A percentile compares a stretch with the other conserved stretches of the same genome.
Evolutionary conservation across 2,329 filamentous ascomycete genomes (phyloP).

Genomic region (Nemania serpens): DNA sequence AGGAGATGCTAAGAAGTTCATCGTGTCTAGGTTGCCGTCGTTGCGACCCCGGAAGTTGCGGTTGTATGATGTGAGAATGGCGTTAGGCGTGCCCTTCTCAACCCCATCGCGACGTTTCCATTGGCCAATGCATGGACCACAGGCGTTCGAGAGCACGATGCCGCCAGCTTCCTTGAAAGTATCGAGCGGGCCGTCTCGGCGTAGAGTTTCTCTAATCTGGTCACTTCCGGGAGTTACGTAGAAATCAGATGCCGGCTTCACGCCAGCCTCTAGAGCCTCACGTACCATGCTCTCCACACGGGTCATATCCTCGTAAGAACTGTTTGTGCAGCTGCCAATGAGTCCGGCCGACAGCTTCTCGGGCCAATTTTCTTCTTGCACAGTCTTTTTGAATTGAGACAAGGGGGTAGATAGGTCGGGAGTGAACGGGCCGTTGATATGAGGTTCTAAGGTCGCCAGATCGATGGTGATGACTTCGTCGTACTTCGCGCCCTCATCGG

Average conservation of each 20-base stretch:
- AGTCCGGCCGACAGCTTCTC: slow-evolving; percentile 88
- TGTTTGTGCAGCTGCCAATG: slow-evolving; percentile 98
- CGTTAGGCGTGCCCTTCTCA: slow-evolving; percentile 83
- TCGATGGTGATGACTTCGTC: slow-evolving; percentile 91
- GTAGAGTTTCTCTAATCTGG: slow-evolving; percentile 92
- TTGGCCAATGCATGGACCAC: slow-evolving; percentile 90
- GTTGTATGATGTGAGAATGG: slow-evolving; percentile 97
- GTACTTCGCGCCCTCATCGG: slow-evolving; percentile 83
- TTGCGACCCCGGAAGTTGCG: slow-evolving; percentile 97
- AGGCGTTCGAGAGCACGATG: slow-evolving; percentile 90
- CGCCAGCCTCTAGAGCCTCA: slow-evolving; percentile 84
- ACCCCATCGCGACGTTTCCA: slow-evolving; percentile 92
- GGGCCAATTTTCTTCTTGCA: slow-evolving; percentile 87
- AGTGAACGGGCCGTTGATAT: slow-evolving; percentile 97
- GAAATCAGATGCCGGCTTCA: slow-evolving; percentile 88
- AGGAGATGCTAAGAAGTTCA: slow-evolving; percentile 98
- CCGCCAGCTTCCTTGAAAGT: slow-evolving; percentile 88
- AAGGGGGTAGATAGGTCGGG: slow-evolving; percentile 93
- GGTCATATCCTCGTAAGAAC: slow-evolving; percentile 98
- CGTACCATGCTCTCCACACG: slow-evolving; percentile 90
- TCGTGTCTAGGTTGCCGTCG: slow-evolving; percentile 93
- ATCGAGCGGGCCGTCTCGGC: slow-evolving; percentile 82
- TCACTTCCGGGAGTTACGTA: slow-evolving; percentile 97
- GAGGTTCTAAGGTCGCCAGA: slow-evolving; percentile 86
- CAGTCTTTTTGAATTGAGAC: slow-evolving; percentile 84